Base-by-base conservation (phyloP, 176 grass and related monocot species). In the Bromus sterilis region DNA sequence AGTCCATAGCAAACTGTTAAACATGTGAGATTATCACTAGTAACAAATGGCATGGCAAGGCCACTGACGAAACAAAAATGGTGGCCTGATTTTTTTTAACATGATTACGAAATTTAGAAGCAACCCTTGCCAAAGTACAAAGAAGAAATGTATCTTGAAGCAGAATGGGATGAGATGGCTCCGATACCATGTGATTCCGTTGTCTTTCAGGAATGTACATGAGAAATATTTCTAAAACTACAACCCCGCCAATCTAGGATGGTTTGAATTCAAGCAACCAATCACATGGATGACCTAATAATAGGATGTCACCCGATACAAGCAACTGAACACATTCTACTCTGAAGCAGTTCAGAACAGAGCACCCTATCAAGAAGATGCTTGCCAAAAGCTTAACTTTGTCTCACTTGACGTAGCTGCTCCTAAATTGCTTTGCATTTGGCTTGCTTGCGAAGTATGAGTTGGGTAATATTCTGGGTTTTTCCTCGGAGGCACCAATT, bases 401-500 rank as follows among this genome's bases (percentile, higher is more conserved):
- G 73, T 53, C 31, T 83, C 9, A 43, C 15, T 21, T n/a, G 66
- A 32, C 64, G 20, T 44, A 34, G 10, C 20, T 56, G 55, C 36
- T 77, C 71, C 71, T 36, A 34, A 77, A 70, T 64, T 70, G 6
- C 65, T 81, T 48, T 75, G 39, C 13, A 56, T 69, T 16, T 71
- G 33, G 40, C 36, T 85, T 65, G 56, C 4, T 64, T 65, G 73
- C 26, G 35, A 78, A 77, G 26, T 82, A 73, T 82, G 66, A 26
- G 11, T 7, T 55, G 58, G 76, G 46, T 70, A 76, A 74, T 55
- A 83, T 63, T 77, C 71, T 79, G 18, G 70, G 51, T 79, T 82
- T 81, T 78, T 60, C 65, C 64, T 77, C 72, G 68, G 91, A 71
- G 30, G 83, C 80, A 39, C 89, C 86, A 81, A 89, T 53, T 64